Conservation (phyloP, 192 early-diverging fungal species). For the Backusella mclennaniae region DNA sequence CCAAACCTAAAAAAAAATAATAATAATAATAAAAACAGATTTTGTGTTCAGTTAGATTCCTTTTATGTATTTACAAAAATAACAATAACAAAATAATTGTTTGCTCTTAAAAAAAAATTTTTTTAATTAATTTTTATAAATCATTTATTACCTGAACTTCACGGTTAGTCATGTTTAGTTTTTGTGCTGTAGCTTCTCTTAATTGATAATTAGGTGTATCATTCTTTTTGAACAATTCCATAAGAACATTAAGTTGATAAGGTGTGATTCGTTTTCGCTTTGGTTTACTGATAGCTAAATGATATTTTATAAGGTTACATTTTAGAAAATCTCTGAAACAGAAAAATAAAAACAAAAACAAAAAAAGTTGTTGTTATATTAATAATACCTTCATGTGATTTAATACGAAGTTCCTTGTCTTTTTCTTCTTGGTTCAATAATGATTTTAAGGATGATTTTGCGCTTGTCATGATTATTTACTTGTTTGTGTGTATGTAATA, state of each 20-base stretch:
- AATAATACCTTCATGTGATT: slow-evolving; percentile 25
- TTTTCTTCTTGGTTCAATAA: slow-evolving; percentile 6
- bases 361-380: neutral
- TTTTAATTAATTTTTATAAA: slow-evolving; percentile 3
- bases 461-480: neutral
- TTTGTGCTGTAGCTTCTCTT: slow-evolving; percentile 67
- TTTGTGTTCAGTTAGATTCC: slow-evolving; percentile 4
- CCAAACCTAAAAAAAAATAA: slow-evolving; percentile 59
- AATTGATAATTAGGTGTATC: slow-evolving; percentile 80
- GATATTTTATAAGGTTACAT: neutral
- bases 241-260: slow-evolving; percentile 69
- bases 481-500: neutral
- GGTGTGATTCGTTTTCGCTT: slow-evolving; percentile 78
- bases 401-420: slow-evolving; percentile 14
- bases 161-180: slow-evolving; percentile 75
- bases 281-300: slow-evolving; percentile 46
- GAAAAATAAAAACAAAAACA: neutral
- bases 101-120: slow-evolving; percentile 1
- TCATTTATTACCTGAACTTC: slow-evolving; percentile 67
- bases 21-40: slow-evolving; percentile 19
- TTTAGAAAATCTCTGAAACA: neutral
- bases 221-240: slow-evolving; percentile 66
- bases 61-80: slow-evolving; percentile 5
- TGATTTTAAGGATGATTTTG: slow-evolving; percentile 1
- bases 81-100: neutral